Base-by-base conservation (phyloP, 768 basidiomycete species). In the Hericium erinaceus region DNA sequence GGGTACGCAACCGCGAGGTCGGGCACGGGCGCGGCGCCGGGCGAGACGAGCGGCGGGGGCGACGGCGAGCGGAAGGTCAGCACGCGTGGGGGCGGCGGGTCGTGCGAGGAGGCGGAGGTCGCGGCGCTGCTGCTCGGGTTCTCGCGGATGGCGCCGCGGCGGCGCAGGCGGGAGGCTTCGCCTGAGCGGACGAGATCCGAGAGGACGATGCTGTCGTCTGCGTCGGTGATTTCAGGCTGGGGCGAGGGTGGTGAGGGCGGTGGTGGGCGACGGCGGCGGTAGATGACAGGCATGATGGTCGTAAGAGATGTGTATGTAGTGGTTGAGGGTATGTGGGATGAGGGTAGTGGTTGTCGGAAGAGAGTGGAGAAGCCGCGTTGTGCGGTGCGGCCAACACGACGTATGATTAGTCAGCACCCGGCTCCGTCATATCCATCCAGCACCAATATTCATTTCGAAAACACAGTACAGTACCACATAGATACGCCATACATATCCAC, bases 181-280 rank as follows among this genome's bases (percentile, higher is more conserved):
- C 82, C 87, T 1, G 83, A 83, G 53, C 87, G 83, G 15, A 89
- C 76, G 44, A 89, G 77, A 68, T 89, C 87, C 2, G 84, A 85
- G 48, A 89, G 78, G 18, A 87, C 80, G 57, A 89, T 84, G 37
- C 82, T 77, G 65, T 83, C 83, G 63, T 89, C 87, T 2, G 74
- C 76, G 58, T 86, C 83, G 39, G 73, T 72, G 26, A 63, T 40
- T 52, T 54, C 39, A 15, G 59, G 39, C 39, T 58, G 24, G 33
- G 61, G 38, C n/a, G 61, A 3, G 37, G 33, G 7, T 5, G 48
- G 18, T 6, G 48, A 49, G 22, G 61, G 38, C n/a, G 61, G 3
- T 41, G 33, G 57, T 39, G 26, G 26, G 20, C 26, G 8, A 16
- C 56, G 46, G 39, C 56, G 62, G n/a, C 57, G 39, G 37, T 63